These are phyloP conservation scores for Haplosporangium sp. DNA, from an alignment of 371 early-diverging fungal species.

Conservation along the genomic window DNA sequence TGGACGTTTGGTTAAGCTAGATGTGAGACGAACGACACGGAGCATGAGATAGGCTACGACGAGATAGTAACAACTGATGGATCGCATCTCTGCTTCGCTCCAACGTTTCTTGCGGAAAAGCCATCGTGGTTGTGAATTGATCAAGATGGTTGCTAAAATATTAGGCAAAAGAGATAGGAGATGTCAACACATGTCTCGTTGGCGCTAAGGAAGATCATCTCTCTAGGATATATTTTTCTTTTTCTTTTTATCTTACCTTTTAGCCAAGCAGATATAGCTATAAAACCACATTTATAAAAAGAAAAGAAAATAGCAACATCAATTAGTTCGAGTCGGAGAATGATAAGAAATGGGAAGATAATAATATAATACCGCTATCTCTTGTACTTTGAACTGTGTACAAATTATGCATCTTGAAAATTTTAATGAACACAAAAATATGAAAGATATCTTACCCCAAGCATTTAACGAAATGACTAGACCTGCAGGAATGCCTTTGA, in stretches of 20 bases:
- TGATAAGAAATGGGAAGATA: not conserved
- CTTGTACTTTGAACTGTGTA: no score
- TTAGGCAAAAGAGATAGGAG: not conserved
- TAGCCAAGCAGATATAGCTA: conserved; percentile 55
- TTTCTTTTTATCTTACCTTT: conserved; percentile 30
- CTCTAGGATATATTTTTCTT: not conserved
- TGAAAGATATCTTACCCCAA: conserved; percentile 31
- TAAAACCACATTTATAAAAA: not conserved
- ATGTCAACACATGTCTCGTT: not conserved
- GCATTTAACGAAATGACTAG: conserved; percentile 56
- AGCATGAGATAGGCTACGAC: conserved; percentile 56
- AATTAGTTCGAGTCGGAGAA: not conserved
- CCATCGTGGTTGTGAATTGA: conserved; percentile 56
- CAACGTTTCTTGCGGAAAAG: conserved; percentile 55
- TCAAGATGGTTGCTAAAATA: conserved; percentile 44
- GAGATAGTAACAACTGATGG: conserved; percentile 54
- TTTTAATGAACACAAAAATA: no score
- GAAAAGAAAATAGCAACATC: not conserved
- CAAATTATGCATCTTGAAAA: no score
- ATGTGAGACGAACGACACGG: conserved; percentile 47
- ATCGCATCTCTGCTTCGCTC: conserved; percentile 56
- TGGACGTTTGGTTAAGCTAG: conserved; percentile 45
- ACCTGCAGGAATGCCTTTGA: conserved; percentile 49
- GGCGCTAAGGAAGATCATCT: not conserved
- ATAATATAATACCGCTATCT: not conserved